Evolutionary conservation across 1,284 basidiomycete species (phyloP), one percentile per base, ranked within the genome.

Genomic region (Athelia sp.): DNA sequence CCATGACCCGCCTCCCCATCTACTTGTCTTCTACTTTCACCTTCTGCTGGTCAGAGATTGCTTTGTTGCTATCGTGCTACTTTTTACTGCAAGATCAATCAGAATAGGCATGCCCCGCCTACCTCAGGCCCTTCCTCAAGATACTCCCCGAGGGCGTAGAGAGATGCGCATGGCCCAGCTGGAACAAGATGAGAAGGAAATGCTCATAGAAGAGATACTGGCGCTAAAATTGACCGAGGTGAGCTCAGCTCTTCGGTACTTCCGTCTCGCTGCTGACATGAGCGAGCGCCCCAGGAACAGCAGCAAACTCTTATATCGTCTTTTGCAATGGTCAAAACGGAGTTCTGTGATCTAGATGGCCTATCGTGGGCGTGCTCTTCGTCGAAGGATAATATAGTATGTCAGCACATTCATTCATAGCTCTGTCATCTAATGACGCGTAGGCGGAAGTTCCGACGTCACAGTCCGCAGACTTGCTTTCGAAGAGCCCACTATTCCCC

Each of bases 331-430:
- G 36, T 40, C n/a, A 40, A 40, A 21, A 40, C 36, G 4, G 36
- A 40, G 19, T 40, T 40, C n/a, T 40, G 36, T 40, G 36, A 40
- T 21, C 36, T 40, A 9, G 36, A 40, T 40, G 36, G 36, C n/a
- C 36, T 40, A 9, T 40, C 15, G 15, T 40, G 36, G 36, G 6
- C 36, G 9, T 6, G 6, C 8, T 40, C 36, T 6, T n/a, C 15
- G 6, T 40, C 15, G 9, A 40, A 40, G n/a, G 36, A 40, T n/a
- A 29, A 6, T 29, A 29, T 6, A 13, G 26, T 29, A 13, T 29
- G 26, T 29, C 26, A 29, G 26, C 6, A n/a, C n/a, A n/a, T n/a
- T n/a, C n/a, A n/a, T n/a, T 13, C 13, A 13, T 29, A 29, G 13
- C 13, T 29, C 26, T 29, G 13, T 29, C 26, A n/a, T 29, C 26